Evolutionary conservation across 192 early-diverging fungal species (phyloP), one percentile per base, ranked within the genome.

Genomic region (Oehlia diaphana): DNA sequence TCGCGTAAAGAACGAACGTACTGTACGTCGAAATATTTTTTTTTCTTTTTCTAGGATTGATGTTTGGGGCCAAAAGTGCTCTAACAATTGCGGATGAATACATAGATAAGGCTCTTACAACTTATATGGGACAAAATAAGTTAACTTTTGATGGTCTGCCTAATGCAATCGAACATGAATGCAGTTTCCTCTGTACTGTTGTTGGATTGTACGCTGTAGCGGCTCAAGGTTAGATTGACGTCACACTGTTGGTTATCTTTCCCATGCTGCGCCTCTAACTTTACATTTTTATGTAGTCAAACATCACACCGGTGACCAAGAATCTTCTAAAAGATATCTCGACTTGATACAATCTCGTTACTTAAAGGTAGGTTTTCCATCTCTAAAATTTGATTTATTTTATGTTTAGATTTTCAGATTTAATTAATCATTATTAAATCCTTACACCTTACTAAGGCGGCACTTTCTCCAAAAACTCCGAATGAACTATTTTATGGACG

Each of bases 401-500:
- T 58, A 2, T 58, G 16, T 16, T 7, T 0, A 37, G 2, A 37
- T 37, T 53, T 50, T 58, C 53, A 5, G 6, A 58, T 58, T 16
- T 16, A 53, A 53, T 53, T 58, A 21, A 58, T 58, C 19, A 21
- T 21, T 21, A 7, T 58, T 7, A 58, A 16, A 16, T 4, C 3
- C 4, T 19, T 53, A 16, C 16, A 72, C 70, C 35, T 72, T 23
- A 23, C 9, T 62, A 42, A 74, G n/a, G 7, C 73, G 2, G 21
- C 23, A 19, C 47, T 74, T 62, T 50, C 73, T 4, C 5, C 7
- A 5, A 31, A 62, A n/a, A 74, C 73, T 5, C 73, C 50, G 10
- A 61, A 21, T 61, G 73, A 74, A 62, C 37, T 74, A 62, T 23
- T 74, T 2, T 61, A 74, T 61, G 73, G 73, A 49, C 73, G 73